Evolutionary conservation across 2,329 filamentous ascomycete species (phyloP), one percentile per base, ranked within the genome.

Genomic region (Verticillium nonalfalfae): DNA sequence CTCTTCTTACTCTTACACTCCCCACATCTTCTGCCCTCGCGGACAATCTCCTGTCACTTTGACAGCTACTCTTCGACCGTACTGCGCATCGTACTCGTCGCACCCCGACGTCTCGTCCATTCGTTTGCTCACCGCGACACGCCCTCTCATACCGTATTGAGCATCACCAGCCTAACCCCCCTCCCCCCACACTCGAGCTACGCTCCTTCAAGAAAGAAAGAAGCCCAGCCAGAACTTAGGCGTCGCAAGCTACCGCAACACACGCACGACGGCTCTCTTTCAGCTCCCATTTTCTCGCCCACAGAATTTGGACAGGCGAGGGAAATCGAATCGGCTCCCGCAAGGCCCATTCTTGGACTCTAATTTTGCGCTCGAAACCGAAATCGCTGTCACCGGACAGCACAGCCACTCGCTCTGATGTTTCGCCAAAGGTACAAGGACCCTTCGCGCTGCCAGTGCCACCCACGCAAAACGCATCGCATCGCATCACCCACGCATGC

Each of bases 351-450:
- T 21, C n/a, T 52, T 52, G 3, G 18, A 52, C 54, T 35, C 26
- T 34, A 35, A 38, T 60, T 55, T 57, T 65, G 64, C 62, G 61
- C 40, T 58, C 39, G 57, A 59, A 31, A 26, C 56, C 39, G 57
- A 60, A 57, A 50, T 21, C 21, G 75, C 68, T 65, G 66, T 66
- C 67, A 60, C 57, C 34, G 59, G 63, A 64, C 68, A 65, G 67
- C 66, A 61, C 64, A 59, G 26, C 35, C 56, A 34, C 59, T 13
- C 21, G 34, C 59, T 56, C 61, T 60, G 10, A 75, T 75, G 73
- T 74, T 75, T 65, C 67, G 72, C 57, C 73, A 74, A 69, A 70
- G 73, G 73, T 74, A 64, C n/a, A 40, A 61, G 63, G 63, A 60
- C 60, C 64, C 63, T 55, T 61, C 62, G 9, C 59, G 61, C 45